A percentile compares a stretch with the other conserved stretches of the same genome.
These are phyloP conservation scores for Pseudogymnoascus sp. DNA, from an alignment of 2,329 filamentous ascomycete species.

Conservation along the genomic window DNA sequence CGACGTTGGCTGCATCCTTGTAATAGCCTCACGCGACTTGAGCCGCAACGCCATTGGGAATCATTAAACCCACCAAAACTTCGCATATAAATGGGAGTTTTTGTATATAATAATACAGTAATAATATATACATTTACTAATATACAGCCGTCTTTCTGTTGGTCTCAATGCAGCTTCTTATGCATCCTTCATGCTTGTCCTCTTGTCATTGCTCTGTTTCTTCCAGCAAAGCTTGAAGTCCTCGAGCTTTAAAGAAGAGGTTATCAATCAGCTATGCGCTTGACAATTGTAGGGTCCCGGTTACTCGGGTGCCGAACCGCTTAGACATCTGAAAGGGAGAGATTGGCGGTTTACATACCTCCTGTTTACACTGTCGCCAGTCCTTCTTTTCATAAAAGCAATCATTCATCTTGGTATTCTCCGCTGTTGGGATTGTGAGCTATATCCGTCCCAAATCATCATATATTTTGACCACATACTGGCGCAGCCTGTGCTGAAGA, in stretches of 20 bases:
- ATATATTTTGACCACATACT: conserved; percentile 44
- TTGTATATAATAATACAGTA: conserved; percentile 10
- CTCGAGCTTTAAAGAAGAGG: conserved; percentile 61
- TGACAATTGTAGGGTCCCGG: not conserved
- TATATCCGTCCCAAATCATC: not conserved
- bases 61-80: not conserved
- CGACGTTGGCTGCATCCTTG: not conserved
- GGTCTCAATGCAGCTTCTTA: conserved; percentile 22
- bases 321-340: conserved; percentile 19
- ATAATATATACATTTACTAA: conserved; percentile 5
- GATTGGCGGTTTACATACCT: conserved; percentile 53
- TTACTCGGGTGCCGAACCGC: not conserved
- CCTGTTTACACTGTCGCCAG: conserved; percentile 80
- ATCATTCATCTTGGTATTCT: conserved; percentile 86
- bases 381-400: conserved; percentile 96
- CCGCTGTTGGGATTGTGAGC: conserved; percentile 46
- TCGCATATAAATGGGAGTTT: not conserved
- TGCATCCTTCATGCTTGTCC: conserved; percentile 69
- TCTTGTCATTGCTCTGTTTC: conserved; percentile 73
- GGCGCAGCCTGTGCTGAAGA: conserved; percentile 91
- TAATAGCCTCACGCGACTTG: conserved; percentile 10
- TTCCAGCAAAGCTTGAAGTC: conserved; percentile 89
- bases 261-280: conserved; percentile 14
- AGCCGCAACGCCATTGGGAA: conserved; percentile 12
- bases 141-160: not conserved